Evolutionary conservation across 2,329 filamentous ascomycete genomes (phyloP), one percentile per base, ranked within the genome.

Genomic region (Ophiostoma angusticollis): DNA sequence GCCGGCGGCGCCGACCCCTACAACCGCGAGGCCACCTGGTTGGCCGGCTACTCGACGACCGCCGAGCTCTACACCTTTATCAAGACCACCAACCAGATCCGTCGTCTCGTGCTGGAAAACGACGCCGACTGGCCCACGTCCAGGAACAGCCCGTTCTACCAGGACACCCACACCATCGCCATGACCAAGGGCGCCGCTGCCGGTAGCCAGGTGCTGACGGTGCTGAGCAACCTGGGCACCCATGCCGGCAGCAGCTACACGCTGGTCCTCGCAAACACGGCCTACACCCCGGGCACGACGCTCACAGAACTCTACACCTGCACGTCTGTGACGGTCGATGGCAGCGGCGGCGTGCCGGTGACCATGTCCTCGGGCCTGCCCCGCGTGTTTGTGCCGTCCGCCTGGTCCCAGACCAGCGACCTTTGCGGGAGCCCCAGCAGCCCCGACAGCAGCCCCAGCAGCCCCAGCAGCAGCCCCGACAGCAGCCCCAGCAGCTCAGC

Each of bases 1-100:
- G 52, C 59, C 2, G 62, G 61, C n/a, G 60, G 54, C 27, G 57
- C 56, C 32, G 70, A 70, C 8, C 57, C 63, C 0, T 63, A 61
- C 36, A 68, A 69, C 49, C 68, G 72, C n/a, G 72, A 77, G 50
- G 69, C 72, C 7, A 59, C 71, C 30, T 78, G 74, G 74, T 54
- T 65, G 9, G 69, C 66, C 9, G 57, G 56, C 6, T 78, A 67
- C 53, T 50, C 60, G 44, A 67, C 59, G 1, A 46, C 56, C 5
- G 47, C 61, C 7, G 60, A 65, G 19, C 55, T 75, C 11, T 76
- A 74, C 54, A 47, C 52, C n/a, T 58, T 61, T 29, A 64, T 71
- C n/a, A 48, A 62, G 1, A 38, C 41, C 12, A 44, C 54, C 17
- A 55, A 55, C 48, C 48, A 49, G 42, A 39, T 52, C 12, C 54